Evolutionary conservation across 441 rosid species (phyloP).

Genomic region (Gossypium davidsonii): DNA sequence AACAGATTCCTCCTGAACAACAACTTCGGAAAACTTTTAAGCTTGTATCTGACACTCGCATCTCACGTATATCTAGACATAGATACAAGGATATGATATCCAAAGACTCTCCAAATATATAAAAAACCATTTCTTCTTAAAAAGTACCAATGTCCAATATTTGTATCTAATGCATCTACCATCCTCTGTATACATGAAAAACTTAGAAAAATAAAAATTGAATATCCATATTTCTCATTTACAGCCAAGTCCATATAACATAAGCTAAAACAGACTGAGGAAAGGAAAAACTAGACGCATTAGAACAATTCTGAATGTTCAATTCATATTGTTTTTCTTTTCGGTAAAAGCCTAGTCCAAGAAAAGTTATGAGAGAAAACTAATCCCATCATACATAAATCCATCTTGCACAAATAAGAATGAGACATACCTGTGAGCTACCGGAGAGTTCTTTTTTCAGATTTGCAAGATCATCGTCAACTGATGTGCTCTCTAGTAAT

Average conservation of each 20-base stretch:
- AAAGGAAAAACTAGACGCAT: not conserved
- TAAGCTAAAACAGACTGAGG: not conserved
- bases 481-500: constrained; percentile 61
- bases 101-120: not conserved
- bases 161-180: not conserved
- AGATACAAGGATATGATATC: not conserved
- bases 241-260: not conserved
- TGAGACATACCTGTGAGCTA: constrained; percentile 38
- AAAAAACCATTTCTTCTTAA: no score
- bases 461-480: constrained; percentile 61
- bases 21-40: not conserved
- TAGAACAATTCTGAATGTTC: not conserved
- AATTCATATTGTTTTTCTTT: not conserved
- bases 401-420: not conserved
- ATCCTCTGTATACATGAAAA: not conserved
- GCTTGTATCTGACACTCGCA: not conserved
- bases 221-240: not conserved
- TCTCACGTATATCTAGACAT: not conserved
- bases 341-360: not conserved
- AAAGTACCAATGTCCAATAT: not conserved
- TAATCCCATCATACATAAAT: not conserved
- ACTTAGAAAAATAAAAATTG: not conserved
- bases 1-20: not conserved
- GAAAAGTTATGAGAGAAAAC: not conserved
- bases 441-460: constrained; percentile 63